Percentiles rank a stretch among this genome's conserved stretches.
Evolutionary conservation across 192 early-diverging fungal species (phyloP).

Genomic region (Coemansia aciculifera): DNA sequence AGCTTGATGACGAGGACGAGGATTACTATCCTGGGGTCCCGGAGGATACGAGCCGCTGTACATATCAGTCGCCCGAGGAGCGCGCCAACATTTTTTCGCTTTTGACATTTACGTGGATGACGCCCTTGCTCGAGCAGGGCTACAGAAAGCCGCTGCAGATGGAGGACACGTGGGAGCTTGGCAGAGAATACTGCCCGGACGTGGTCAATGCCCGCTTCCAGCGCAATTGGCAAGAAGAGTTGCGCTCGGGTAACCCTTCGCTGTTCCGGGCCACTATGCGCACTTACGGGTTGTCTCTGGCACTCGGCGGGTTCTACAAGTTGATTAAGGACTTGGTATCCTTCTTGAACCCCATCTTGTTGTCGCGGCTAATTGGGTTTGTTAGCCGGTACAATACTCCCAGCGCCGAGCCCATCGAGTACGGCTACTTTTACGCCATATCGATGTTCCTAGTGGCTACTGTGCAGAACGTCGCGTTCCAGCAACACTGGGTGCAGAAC

Average conservation of each 20-base stretch:
- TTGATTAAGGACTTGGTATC: slow-evolving; percentile 73
- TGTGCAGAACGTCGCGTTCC: slow-evolving; percentile 79
- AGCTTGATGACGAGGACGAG: slow-evolving; percentile 28
- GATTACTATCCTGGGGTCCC: not conserved
- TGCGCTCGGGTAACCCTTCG: slow-evolving; percentile 65
- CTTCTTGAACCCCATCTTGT: slow-evolving; percentile 84
- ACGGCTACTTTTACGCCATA: slow-evolving; percentile 79
- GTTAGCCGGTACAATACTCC: slow-evolving; percentile 62
- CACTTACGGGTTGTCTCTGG: slow-evolving; percentile 71
- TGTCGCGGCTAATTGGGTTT: slow-evolving; percentile 73
- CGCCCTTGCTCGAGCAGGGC: slow-evolving; percentile 78
- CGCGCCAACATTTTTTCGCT: slow-evolving; percentile 81
- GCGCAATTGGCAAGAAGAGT: slow-evolving; percentile 72
- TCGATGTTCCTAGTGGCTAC: slow-evolving; percentile 83
- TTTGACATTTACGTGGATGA: slow-evolving; percentile 90
- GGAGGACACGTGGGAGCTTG: slow-evolving; percentile 79
- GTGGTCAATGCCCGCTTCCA: slow-evolving; percentile 71
- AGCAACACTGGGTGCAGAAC: slow-evolving; percentile 92
- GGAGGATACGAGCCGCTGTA: not conserved
- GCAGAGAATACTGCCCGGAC: slow-evolving; percentile 63
- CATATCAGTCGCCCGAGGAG: slow-evolving; percentile 66
- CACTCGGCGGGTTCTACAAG: slow-evolving; percentile 81
- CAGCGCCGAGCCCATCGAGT: slow-evolving; percentile 63
- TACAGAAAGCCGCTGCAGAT: slow-evolving; percentile 71
- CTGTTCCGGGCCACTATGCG: slow-evolving; percentile 64